Evolutionary conservation across 2,329 filamentous ascomycete genomes (phyloP), one percentile per base, ranked within the genome.

Genomic region (Thielaviopsis euricoi): DNA sequence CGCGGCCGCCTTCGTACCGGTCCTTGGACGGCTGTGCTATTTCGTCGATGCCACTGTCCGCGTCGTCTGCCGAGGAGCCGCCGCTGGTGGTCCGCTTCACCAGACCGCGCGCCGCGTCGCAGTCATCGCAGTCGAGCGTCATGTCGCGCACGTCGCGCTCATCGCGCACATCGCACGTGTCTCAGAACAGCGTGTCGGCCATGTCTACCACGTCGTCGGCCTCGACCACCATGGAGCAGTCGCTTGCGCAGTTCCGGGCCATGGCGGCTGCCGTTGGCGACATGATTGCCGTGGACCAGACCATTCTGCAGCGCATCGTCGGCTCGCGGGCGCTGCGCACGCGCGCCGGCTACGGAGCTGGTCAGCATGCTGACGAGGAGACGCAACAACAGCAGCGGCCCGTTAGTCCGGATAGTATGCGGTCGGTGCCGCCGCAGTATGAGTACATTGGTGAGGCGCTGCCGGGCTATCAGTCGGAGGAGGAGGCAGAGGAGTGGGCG

Each of bases 201-300:
- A 40, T 33, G 25, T 56, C 53, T 3, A 53, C 33, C 19, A 29
- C 55, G 2, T 60, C 58, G 17, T 54, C 55, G 9, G 52, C 55
- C 17, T 67, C 43, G 63, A 69, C 63, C 12, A 71, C 71, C 2
- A 74, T 77, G 71, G 73, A 75, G 62, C 70, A 76, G 62, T 75
- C 77, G 63, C 71, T 78, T 61, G 71, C 73, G 2, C 68, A 71
- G 53, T 74, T 78, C 65, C 70, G 75, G 1, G 69, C 70, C 55
- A 75, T 71, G 1, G 74, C 74, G 6, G 68, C 69, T 6, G 67
- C 76, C 51, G 73, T 78, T 0, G 71, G 71, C 48, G 71, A 73
- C 48, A 68, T 78, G 55, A 69, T 77, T 22, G 67, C 71, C 6
- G 72, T 70, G 1, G 74, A 75, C 58, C 73, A 74, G 61, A 70